A percentile compares a stretch with the other conserved stretches of the same genome.
These are phyloP conservation scores for Croton setiger DNA, from an alignment of 441 rosid species.

Conservation along the genomic window DNA sequence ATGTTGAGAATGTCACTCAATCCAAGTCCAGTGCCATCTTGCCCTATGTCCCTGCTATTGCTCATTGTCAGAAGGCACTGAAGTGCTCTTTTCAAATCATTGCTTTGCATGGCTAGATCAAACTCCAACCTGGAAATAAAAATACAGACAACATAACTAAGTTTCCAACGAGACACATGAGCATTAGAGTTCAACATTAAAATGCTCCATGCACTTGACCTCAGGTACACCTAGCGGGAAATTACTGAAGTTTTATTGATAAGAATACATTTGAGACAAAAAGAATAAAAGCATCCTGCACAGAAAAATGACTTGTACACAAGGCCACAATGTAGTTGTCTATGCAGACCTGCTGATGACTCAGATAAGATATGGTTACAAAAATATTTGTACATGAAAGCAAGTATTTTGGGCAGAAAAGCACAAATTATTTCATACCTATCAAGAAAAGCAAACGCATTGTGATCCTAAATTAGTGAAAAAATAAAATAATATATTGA, in stretches of 20 bases:
- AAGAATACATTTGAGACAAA: not conserved
- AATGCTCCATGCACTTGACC: conserved; percentile 10
- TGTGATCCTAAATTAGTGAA: conserved; percentile 8
- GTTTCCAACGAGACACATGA: conserved; percentile 4
- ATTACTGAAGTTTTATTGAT: not conserved
- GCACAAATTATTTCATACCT: not conserved
- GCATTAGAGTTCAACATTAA: conserved; percentile 16
- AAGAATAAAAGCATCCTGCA: not conserved
- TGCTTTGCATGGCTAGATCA: conserved; percentile 97
- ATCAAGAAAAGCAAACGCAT: conserved; percentile 1
- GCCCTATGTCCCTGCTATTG: conserved; percentile 95
- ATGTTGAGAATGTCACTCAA: conserved; percentile 83
- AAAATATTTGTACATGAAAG: not conserved
- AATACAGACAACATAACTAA: conserved; percentile 8
- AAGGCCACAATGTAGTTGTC: not conserved
- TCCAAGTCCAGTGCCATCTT: conserved; percentile 65
- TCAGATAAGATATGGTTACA: too few relatives aligned
- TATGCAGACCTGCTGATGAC: not conserved
- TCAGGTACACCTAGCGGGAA: not conserved
- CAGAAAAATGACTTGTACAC: not conserved
- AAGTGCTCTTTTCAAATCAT: conserved; percentile 96
- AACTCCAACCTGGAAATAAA: conserved; percentile 70
- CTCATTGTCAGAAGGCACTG: conserved; percentile 97
- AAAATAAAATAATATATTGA: not conserved
- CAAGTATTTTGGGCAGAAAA: not conserved